These are phyloP conservation scores for Apiotrichum sp. DNA, from an alignment of 1,284 basidiomycete genomes.

Conservation along the genomic window DNA sequence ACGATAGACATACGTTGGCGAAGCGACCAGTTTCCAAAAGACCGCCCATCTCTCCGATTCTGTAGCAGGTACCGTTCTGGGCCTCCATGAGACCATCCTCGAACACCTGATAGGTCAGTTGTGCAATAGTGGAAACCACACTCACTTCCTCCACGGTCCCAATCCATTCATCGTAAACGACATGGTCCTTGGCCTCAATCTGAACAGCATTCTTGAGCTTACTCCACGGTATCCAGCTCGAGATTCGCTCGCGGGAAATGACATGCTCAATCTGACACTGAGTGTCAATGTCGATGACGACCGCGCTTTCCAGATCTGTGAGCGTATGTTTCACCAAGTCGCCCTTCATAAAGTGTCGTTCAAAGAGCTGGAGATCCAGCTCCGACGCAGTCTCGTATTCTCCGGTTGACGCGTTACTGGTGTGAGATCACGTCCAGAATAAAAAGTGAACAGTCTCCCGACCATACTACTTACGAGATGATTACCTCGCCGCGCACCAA, in stretches of 20 bases:
- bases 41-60: conserved; percentile 60
- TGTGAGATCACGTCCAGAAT: not conserved
- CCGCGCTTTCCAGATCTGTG: conserved; percentile 67
- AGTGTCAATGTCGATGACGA: conserved; percentile 60
- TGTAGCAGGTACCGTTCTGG: conserved; percentile 56
- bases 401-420: conserved; percentile 50
- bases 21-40: conserved; percentile 29
- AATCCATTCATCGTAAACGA: conserved; percentile 77
- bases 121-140: not conserved
- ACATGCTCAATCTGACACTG: conserved; percentile 67
- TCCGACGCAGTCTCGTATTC: conserved; percentile 66
- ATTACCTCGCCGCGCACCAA: conserved; percentile 73
- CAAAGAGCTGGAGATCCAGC: conserved; percentile 63
- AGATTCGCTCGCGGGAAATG: conserved; percentile 58
- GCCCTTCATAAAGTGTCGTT: conserved; percentile 69
- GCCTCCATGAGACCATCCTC: conserved; percentile 68
- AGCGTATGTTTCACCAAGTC: conserved; percentile 77
- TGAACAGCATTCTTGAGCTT: conserved; percentile 55
- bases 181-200: conserved; percentile 67
- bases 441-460: not conserved
- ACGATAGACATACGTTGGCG: conserved; percentile 1
- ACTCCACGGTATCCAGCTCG: conserved; percentile 59
- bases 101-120: conserved; percentile 57
- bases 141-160: conserved; percentile 58
- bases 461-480: conserved; percentile 51